Base-by-base conservation (phyloP, 1,139 yeast species). In the Taphrina deformans region DNA sequence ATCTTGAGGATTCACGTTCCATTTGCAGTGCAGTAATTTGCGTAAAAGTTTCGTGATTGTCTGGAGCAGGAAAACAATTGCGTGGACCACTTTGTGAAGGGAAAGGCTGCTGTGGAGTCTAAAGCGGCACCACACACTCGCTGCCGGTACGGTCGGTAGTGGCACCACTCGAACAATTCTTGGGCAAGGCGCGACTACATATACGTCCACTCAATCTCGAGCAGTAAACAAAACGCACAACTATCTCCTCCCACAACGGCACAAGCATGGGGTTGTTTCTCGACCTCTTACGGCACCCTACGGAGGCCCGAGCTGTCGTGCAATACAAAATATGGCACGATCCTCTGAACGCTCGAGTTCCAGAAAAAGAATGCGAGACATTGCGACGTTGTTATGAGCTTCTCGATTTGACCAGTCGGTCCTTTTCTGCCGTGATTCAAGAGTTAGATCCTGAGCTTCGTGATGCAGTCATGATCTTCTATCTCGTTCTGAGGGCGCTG, bases 391-490 rank as follows among this genome's bases (percentile, higher is more conserved):
- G 97, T 75, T 89, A 87, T 74, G 82, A 84, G 68, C 79, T 91
- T 66, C 79, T 93, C 69, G 79, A 79, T 48, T 69, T 77, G 69
- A 89, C 98, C 0, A 91, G 98, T 16, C 84, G 99, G 70, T 90
- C 97, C 5, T 93, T 93, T 75, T 92, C 89, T 16, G 89, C 96
- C 0, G 99, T 93, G 40, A 93, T 93, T 72, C 82, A 83, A 79
- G 97, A 93, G 75, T 82, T 93, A 68, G 89, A 90, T 74, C 97
- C 98, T 0, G 97, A 91, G 73, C 79, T 95, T 70, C 83, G 96
- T 69, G 86, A 86, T 70, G 89, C 88, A 0, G 83, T 89, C 62
- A 86, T 85, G 91, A 69, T 93, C 5, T 93, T 95, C 76, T 93
- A 93, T 76, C 78, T 93, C 68, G 82, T 91, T 31, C 79, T 93